Conservation (phyloP, 2,329 filamentous ascomycete genomes). For the Exophiala dermatitidis region DNA sequence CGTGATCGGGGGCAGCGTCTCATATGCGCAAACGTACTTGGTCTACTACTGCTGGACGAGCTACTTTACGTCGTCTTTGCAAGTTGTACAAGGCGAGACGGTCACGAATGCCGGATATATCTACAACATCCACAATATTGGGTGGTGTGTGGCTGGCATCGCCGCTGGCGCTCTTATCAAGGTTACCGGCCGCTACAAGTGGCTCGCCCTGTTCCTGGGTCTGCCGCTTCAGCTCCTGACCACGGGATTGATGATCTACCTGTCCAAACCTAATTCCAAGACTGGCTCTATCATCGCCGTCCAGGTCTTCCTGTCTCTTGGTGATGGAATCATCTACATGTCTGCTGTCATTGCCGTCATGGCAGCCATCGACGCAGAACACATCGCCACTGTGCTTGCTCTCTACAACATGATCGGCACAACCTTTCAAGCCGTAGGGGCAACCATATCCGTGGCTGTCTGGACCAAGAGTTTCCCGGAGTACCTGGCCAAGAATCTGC, state of each 20-base stretch:
- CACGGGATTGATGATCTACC: constrained; percentile 47
- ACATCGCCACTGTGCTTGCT: neutral
- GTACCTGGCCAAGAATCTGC: constrained; percentile 37
- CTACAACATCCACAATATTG: constrained; percentile 38
- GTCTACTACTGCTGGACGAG: constrained; percentile 45
- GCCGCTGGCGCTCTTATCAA: constrained; percentile 39
- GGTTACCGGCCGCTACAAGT: constrained; percentile 46
- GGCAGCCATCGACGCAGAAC: neutral
- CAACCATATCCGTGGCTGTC: constrained; percentile 1
- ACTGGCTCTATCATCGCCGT: neutral
- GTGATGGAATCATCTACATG: constrained; percentile 2
- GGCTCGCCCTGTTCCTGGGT: constrained; percentile 42
- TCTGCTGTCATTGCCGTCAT: neutral
- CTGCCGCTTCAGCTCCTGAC: constrained; percentile 45
- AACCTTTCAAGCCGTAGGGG: neutral
- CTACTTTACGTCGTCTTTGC: constrained; percentile 49
- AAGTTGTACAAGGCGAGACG: constrained; percentile 43
- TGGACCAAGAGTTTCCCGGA: neutral
- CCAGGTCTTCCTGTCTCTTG: neutral
- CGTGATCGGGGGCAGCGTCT: constrained; percentile 45
- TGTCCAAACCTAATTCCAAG: constrained; percentile 23
- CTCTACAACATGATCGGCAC: neutral
- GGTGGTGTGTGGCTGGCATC: constrained; percentile 51
- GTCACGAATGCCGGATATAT: constrained; percentile 39
- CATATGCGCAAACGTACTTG: constrained; percentile 42